Evolutionary conservation across 2,329 filamentous ascomycete species (phyloP).

Genomic region (Acarospora socialis): DNA sequence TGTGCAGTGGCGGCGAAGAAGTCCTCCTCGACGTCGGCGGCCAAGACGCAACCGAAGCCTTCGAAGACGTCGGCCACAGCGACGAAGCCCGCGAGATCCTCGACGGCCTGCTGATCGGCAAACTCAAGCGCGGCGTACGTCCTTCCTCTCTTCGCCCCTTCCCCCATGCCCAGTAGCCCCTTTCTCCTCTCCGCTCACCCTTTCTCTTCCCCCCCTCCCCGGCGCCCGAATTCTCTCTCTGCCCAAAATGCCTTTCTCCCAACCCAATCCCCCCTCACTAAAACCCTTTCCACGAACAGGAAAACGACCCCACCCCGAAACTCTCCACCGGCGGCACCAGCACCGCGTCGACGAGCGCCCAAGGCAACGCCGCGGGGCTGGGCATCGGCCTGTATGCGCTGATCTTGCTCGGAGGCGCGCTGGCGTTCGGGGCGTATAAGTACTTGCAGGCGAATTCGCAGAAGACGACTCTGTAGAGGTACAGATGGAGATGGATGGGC

Average conservation of each 20-base stretch:
- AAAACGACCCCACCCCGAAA: slow-evolving; percentile 13
- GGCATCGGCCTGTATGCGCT: slow-evolving; percentile 72
- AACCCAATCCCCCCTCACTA: not conserved
- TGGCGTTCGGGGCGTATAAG: slow-evolving; percentile 72
- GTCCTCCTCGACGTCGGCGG: slow-evolving; percentile 91
- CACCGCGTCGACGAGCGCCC: slow-evolving; percentile 31
- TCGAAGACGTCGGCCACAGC: slow-evolving; percentile 97
- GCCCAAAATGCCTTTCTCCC: too few species aligned
- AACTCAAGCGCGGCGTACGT: slow-evolving; percentile 66
- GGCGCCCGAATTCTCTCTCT: too few species aligned
- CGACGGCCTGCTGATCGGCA: slow-evolving; percentile 58
- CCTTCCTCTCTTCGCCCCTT: slow-evolving; percentile 8
- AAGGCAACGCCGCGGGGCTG: slow-evolving; percentile 29
- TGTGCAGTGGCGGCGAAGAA: slow-evolving; percentile 81
- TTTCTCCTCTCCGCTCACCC: not conserved
- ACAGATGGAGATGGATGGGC: too few species aligned
- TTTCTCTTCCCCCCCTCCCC: not conserved
- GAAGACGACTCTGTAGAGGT: too few species aligned
- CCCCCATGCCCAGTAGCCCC: not conserved
- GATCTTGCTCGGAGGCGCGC: slow-evolving; percentile 59
- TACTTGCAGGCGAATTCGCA: slow-evolving; percentile 53
- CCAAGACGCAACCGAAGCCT: slow-evolving; percentile 93
- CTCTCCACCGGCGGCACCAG: slow-evolving; percentile 23
- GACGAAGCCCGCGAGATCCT: slow-evolving; percentile 96
- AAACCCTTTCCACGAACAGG: too few species aligned